Evolutionary conservation across 2,329 filamentous ascomycete genomes (phyloP), one percentile per base, ranked within the genome.

Genomic region (Trichoderma sp.): DNA sequence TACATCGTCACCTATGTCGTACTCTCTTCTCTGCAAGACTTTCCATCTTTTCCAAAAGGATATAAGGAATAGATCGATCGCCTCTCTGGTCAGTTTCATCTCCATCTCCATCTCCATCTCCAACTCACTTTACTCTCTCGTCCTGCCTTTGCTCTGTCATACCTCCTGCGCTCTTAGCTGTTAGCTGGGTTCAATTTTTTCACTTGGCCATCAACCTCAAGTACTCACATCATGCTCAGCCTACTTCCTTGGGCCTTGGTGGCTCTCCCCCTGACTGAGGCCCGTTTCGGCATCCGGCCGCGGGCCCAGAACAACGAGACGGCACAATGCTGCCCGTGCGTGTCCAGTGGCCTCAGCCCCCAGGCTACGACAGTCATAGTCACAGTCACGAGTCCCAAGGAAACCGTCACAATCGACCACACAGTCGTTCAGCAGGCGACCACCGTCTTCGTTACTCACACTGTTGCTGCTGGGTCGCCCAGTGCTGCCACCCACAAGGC

Each of bases 261-360:
- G 67, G 72, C 70, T 34, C 65, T 73, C 19, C 64, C 71, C 45
- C 24, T 73, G n/a, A 68, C 68, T 7, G 68, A 74, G 19, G 76
- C 74, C 50, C 70, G 68, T 17, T 68, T 72, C 41, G 67, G 68
- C 34, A 19, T 30, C 28, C 67, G 68, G 39, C 56, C 72, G 19
- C 63, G 68, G 9, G 45, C 68, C 26, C 70, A 69, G 54, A 17
- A 9, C 41, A 66, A 65, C 15, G 62, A 68, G 17, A 62, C 59
- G n/a, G 64, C 71, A 5, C 70, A 72, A 54, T 76, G 73, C 57
- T 75, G 74, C 48, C 71, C 75, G 41, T 78, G 76, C 26, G 64
- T 63, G 10, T 48, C 71, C 19, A 67, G 67, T 24, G 66, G 62
- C 14, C 30, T 67, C 24, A 63, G 55, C 9, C 63, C 67, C n/a